phyloP scores from a whole-genome alignment of 192 early-diverging fungal genomes.

The Geranomyces michiganensis region DNA sequence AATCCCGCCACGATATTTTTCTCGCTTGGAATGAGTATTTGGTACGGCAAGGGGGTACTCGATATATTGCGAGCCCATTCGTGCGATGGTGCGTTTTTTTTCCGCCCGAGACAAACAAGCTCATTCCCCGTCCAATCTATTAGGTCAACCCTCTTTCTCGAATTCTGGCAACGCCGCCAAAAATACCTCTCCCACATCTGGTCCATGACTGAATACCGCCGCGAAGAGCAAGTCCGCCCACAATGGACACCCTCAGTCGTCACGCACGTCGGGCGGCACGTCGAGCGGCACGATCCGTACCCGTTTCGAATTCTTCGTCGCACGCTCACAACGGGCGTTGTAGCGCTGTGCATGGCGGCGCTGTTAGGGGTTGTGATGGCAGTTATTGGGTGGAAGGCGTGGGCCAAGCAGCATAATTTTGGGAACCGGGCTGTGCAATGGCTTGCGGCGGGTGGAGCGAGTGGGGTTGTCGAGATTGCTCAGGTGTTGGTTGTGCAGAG shows the following conservation, averaged over 20 bases:
- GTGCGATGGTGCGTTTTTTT: too few species aligned
- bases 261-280: slow-evolving; percentile 11
- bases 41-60: slow-evolving; percentile 49
- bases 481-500: slow-evolving; percentile 29
- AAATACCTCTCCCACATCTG: slow-evolving; percentile 55
- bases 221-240: slow-evolving; percentile 57
- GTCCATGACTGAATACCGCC: slow-evolving; percentile 58
- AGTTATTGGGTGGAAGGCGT: slow-evolving; percentile 4
- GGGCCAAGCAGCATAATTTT: background rate
- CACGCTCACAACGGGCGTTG: slow-evolving; percentile 2
- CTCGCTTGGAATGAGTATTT: slow-evolving; percentile 64
- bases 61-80: too few species aligned
- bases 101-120: too few species aligned
- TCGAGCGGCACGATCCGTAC: slow-evolving; percentile 27
- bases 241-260: slow-evolving; percentile 49
- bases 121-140: too few species aligned
- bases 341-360: slow-evolving; percentile 10
- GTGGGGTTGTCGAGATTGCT: slow-evolving; percentile 14
- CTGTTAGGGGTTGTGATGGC: background rate
- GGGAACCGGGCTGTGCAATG: background rate
- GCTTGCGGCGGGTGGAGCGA: background rate
- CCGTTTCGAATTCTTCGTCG: slow-evolving; percentile 6
- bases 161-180: slow-evolving; percentile 66
- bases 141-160: slow-evolving; percentile 52
- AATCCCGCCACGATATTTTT: slow-evolving; percentile 59